These are phyloP conservation scores for Lentinula lateritia DNA, from an alignment of 768 basidiomycete genomes.

Conservation along the genomic window DNA sequence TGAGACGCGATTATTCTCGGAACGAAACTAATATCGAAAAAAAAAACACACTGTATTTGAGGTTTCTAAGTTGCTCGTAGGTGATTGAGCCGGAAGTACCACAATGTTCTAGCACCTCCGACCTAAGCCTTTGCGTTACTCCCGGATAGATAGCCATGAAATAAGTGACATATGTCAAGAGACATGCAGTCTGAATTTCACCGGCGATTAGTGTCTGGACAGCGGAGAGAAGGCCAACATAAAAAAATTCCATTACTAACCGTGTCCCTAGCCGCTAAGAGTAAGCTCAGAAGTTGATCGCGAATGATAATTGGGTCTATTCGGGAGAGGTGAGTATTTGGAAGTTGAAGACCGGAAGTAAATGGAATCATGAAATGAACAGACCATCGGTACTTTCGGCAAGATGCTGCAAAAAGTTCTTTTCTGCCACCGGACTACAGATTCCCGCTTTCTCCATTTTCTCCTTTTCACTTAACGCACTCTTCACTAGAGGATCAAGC, in stretches of 20 bases:
- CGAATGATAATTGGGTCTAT: constrained; percentile 63
- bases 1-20: constrained; percentile 1
- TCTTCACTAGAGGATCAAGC: constrained; percentile 60
- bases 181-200: constrained; percentile 52
- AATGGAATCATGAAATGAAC: not conserved
- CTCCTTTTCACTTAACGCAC: constrained; percentile 42
- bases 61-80: constrained; percentile 48
- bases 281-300: constrained; percentile 72
- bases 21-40: constrained; percentile 2
- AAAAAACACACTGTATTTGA: constrained; percentile 59
- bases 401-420: constrained; percentile 64
- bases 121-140: constrained; percentile 43
- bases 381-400: constrained; percentile 60
- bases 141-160: constrained; percentile 63
- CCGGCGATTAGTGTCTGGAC: not conserved
- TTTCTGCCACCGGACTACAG: constrained; percentile 36
- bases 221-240: no score
- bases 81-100: constrained; percentile 44
- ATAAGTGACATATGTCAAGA: constrained; percentile 67
- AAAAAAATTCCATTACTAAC: constrained; percentile 25
- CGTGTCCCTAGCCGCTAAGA: constrained; percentile 76
- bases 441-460: constrained; percentile 31
- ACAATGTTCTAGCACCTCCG: constrained; percentile 55
- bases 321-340: not conserved
- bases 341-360: not conserved